Conservation (phyloP, 2,329 filamentous ascomycete species). For the Pestalotiopsis fici region DNA sequence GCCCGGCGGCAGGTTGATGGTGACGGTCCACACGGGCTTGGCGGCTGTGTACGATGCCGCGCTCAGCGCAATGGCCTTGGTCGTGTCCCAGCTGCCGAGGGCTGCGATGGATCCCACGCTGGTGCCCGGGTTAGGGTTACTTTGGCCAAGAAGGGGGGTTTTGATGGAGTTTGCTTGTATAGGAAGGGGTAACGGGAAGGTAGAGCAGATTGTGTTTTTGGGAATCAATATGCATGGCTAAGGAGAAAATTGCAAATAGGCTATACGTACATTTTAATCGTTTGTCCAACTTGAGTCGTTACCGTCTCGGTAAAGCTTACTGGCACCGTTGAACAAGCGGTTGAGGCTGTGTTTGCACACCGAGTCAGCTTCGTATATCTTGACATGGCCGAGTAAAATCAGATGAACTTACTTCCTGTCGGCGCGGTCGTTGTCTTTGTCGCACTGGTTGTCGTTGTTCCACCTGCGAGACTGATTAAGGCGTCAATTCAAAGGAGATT, state of each 20-base stretch:
- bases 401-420: conserved; percentile 3
- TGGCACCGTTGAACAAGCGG: conserved; percentile 6
- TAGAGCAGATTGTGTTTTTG: not conserved
- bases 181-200: not conserved
- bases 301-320: conserved; percentile 37
- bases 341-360: not conserved
- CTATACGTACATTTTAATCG: conserved; percentile 28
- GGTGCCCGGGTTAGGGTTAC: not conserved
- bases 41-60: conserved; percentile 48
- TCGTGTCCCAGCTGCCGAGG: conserved; percentile 53
- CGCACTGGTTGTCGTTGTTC: not conserved
- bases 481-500: not conserved
- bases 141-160: no score
- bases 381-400: not conserved
- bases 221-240: no score
- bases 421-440: conserved; percentile 5
- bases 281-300: conserved; percentile 44
- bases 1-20: conserved; percentile 46
- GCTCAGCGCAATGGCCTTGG: conserved; percentile 44
- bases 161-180: not conserved
- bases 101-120: conserved; percentile 23
- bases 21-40: conserved; percentile 52
- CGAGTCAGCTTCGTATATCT: not conserved
- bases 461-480: conserved; percentile 4
- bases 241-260: no score